Base-by-base conservation (phyloP, 805 yeast species). In the Vanderwaltozyma polyspora region DNA sequence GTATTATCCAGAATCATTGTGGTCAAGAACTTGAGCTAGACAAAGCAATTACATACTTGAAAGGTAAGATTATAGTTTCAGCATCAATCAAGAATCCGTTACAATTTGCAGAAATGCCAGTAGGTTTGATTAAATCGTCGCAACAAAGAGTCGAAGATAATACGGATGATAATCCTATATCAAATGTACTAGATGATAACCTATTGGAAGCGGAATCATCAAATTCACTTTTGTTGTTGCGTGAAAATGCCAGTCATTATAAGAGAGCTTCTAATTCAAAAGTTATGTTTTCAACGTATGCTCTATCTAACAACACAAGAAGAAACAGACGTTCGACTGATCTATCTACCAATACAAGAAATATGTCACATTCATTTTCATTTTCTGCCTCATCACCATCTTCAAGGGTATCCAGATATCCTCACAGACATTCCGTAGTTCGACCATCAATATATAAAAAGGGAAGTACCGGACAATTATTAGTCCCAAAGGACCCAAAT, bases 11-110 rank as follows among this genome's bases (percentile, higher is more conserved):
- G 44, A 87, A 89, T 57, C 95, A 86, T 50, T 84, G 95, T 56
- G 76, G 87, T 0, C 72, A 85, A n/a, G 97, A 87, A 50, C 77
- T 87, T 55, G 80, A 86, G 0, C 62, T 87, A 25, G 96, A 87
- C 55, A 70, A 69, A 38, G 79, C 87, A 4, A 84, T 87, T 6
- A 67, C 77, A 14, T 48, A 57, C 6, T 56, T 85, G 36, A 66
- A 85, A 41, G 76, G 83, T 5, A 63, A 78, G 37, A 61, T 78
- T 18, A 71, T 79, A 15, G 59, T 66, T 13, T 51, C 54, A 14
- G 46, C 55, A 9, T 39, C 50, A 3, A 40, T 49, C 15, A 44
- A 43, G 29, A 51, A 49, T 34, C 55, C 57, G 8, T 38, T 51
- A 26, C 51, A 49, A 28, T 45, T 49, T 32, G 31, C 42, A 12